phyloP scores from a whole-genome alignment of 2,329 filamentous ascomycete species.

The Sclerotinia spermophila region DNA sequence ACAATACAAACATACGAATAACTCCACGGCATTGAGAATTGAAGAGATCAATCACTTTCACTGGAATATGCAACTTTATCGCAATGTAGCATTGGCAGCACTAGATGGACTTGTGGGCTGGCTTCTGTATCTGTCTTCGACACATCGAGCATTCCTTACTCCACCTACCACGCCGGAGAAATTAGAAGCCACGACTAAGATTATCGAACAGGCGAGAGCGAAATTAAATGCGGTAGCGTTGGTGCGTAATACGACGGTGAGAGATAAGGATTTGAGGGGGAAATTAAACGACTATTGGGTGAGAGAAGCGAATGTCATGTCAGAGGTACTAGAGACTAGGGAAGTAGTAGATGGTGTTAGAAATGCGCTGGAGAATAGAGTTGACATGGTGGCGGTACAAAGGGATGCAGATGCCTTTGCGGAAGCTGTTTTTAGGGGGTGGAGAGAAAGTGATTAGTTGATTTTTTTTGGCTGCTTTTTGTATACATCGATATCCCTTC shows the following conservation, averaged over 20 bases:
- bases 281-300: constrained; percentile 73
- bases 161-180: constrained; percentile 61
- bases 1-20: constrained; percentile 62
- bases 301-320: constrained; percentile 69
- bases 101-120: constrained; percentile 62
- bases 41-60: constrained; percentile 66
- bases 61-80: constrained; percentile 64
- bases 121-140: constrained; percentile 71
- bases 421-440: constrained; percentile 39
- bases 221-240: constrained; percentile 72
- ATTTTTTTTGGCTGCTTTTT: not conserved
- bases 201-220: constrained; percentile 56
- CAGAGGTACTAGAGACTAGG: constrained; percentile 72
- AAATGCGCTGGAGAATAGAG: constrained; percentile 59
- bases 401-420: constrained; percentile 63
- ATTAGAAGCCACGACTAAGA: constrained; percentile 55
- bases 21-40: constrained; percentile 58
- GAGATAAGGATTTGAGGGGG: constrained; percentile 67
- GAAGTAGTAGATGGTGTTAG: constrained; percentile 71
- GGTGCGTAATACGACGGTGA: constrained; percentile 72
- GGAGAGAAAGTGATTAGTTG: not conserved
- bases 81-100: constrained; percentile 59
- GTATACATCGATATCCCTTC: not conserved
- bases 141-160: constrained; percentile 70
- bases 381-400: constrained; percentile 59